phyloP scores from a whole-genome alignment of 371 early-diverging fungal species.

The Mortierella sp. region DNA sequence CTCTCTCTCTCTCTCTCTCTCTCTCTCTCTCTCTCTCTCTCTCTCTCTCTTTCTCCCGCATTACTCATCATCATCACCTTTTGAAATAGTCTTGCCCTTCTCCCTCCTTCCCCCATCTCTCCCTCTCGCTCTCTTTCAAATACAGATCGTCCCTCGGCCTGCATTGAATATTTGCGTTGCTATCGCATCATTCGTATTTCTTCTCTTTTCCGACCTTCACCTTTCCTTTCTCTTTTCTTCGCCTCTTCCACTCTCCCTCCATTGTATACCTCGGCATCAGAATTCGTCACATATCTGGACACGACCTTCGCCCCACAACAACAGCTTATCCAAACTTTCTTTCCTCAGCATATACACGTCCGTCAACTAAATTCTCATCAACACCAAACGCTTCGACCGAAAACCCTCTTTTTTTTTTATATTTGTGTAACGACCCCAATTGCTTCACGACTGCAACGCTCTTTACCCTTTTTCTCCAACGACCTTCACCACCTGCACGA shows the following conservation, averaged over 20 bases:
- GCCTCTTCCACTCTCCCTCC: too few relatives aligned
- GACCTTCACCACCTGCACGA: not conserved
- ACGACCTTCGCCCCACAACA: not conserved
- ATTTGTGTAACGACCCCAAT: conserved; percentile 3
- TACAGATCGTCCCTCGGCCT: conserved; percentile 5
- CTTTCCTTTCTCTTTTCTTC: not conserved
- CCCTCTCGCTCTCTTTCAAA: not conserved
- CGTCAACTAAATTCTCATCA: not conserved
- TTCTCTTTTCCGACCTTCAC: not conserved
- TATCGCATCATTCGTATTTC: not conserved
- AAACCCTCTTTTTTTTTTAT: not conserved
- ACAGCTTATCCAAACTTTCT: not conserved
- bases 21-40: conserved; percentile 1
- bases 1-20: not conserved
- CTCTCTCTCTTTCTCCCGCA: not conserved
- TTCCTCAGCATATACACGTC: not conserved
- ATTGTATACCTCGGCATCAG: too few relatives aligned
- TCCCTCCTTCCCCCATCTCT: not conserved
- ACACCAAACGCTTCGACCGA: not conserved
- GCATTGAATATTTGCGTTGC: not conserved
- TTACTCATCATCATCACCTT: not conserved
- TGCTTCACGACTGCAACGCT: not conserved
- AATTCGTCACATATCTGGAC: not conserved
- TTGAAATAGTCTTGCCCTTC: not conserved
- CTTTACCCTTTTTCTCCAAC: not conserved